phyloP scores from a whole-genome alignment of 2,329 filamentous ascomycete genomes.

The Capronia americana region DNA sequence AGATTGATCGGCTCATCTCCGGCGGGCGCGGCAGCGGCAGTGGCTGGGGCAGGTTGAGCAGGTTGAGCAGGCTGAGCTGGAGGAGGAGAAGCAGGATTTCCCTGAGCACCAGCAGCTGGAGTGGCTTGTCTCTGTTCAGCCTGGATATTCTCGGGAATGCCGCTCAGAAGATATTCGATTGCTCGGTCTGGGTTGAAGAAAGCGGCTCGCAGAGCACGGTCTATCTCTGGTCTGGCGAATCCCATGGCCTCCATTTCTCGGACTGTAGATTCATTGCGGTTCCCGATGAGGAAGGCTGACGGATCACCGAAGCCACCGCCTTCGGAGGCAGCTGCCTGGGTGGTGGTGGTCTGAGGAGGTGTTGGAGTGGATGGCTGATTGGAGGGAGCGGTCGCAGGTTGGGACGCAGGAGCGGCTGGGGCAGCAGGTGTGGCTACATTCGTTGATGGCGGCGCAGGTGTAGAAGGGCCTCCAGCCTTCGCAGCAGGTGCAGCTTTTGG shows the following conservation, averaged over 20 bases:
- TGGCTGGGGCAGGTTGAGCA: conserved; percentile 43
- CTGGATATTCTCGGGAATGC: conserved; percentile 84
- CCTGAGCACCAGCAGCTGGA: conserved; percentile 39
- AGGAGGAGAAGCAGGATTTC: conserved; percentile 44
- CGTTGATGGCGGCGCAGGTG: conserved; percentile 48
- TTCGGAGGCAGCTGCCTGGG: conserved; percentile 53
- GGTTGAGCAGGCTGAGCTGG: conserved; percentile 46
- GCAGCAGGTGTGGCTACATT: conserved; percentile 58
- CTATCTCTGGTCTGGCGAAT: conserved; percentile 85
- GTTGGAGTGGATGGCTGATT: conserved; percentile 56
- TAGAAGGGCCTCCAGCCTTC: conserved; percentile 59
- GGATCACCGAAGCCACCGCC: conserved; percentile 68
- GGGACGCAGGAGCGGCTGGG: conserved; percentile 56
- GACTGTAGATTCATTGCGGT: conserved; percentile 80
- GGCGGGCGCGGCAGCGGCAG: conserved; percentile 51
- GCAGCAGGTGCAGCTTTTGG: conserved; percentile 70
- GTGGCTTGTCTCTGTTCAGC: conserved; percentile 68
- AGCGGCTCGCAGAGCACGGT: conserved; percentile 91
- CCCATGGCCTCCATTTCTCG: conserved; percentile 98
- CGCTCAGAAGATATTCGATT: conserved; percentile 91
- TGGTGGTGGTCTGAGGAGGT: conserved; percentile 48
- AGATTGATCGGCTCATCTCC: conserved; percentile 77
- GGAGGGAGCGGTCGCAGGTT: conserved; percentile 64
- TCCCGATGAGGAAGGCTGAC: conserved; percentile 84
- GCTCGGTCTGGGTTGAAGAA: conserved; percentile 97